Base-by-base conservation (phyloP, 306 rosid genomes). In the Carpinus viminea region DNA sequence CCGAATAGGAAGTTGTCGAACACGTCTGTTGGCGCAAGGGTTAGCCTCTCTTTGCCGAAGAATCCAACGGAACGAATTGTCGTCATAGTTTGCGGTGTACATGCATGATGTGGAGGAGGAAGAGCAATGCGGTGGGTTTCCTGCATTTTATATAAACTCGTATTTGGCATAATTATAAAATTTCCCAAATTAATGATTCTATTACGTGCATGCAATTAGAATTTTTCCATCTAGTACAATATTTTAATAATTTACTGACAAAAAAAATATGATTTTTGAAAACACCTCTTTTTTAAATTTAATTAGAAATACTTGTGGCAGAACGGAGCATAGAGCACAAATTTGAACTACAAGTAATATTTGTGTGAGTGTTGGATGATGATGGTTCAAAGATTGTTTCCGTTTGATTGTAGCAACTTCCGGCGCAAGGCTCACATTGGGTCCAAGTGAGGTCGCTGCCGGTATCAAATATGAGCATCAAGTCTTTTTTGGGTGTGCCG, bases 371-470 rank as follows among this genome's bases (percentile, higher is more conserved):
- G 0, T 85, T 1, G 3, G 92, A 88, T 20, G 79, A 7, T 0
- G 87, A 65, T 0, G 98, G 95, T 21, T 89, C 80, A 54, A 80
- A 90, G 17, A 82, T 88, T 0, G 74, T 65, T 7, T 93, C 97
- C 43, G 75, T 56, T 21, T 93, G 98, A 5, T 73, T 26, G 68
- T 91, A 93, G 76, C 98, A 93, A 3, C 57, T 82, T 1, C n/a
- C n/a, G n/a, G n/a, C 80, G 8, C 98, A 93, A 0, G 98, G 98
- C 65, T 80, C 1, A 20, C 98, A 93, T 60, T 93, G 98, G 68
- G 97, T 89, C 98, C 98, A 93, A 21, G 96, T 89, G 17, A 91
- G 83, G 47, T 88, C 92, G 72, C 98, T 91, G 0, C 91, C n/a
- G 0, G 97, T 91, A 52, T 93, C 97, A 73, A 93, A 91, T 17